phyloP scores from a whole-genome alignment of 1,284 basidiomycete genomes.

The Ganoderma boninense region DNA sequence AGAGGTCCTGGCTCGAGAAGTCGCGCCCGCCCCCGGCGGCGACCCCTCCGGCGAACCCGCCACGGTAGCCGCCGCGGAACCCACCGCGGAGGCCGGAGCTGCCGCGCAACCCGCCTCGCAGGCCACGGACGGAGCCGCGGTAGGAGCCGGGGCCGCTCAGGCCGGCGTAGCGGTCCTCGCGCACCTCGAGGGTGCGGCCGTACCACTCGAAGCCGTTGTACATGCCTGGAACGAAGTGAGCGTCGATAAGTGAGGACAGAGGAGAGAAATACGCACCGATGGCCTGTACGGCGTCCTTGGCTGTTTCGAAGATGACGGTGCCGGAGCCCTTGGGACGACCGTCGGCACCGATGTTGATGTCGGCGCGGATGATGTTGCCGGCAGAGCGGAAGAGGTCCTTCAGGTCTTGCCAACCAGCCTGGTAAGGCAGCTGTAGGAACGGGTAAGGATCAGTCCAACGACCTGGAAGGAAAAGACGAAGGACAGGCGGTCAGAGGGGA shows the following conservation, averaged over 20 bases:
- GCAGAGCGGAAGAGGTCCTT: constrained; percentile 97
- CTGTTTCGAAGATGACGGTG: constrained; percentile 93
- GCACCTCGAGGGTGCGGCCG: constrained; percentile 90
- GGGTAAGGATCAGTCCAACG: not conserved
- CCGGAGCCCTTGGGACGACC: constrained; percentile 95
- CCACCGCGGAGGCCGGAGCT: constrained; percentile 60
- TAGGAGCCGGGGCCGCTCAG: constrained; percentile 72
- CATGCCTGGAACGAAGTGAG: constrained; percentile 66
- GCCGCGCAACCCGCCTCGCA: constrained; percentile 46
- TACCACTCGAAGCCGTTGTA: constrained; percentile 97
- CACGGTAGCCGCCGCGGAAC: constrained; percentile 68
- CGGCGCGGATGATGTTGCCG: constrained; percentile 93
- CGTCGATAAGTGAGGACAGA: not conserved
- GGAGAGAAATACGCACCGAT: constrained; percentile 68
- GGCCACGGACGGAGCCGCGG: constrained; percentile 50
- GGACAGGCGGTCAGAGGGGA: constrained; percentile 19
- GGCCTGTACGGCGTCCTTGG: constrained; percentile 90
- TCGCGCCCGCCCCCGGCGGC: constrained; percentile 69
- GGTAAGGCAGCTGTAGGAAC: constrained; percentile 80
- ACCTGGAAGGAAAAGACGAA: not conserved
- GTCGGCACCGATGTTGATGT: constrained; percentile 92
- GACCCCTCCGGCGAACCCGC: constrained; percentile 58
- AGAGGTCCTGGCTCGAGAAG: constrained; percentile 82
- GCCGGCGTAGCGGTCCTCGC: constrained; percentile 92
- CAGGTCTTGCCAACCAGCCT: constrained; percentile 98